phyloP scores from a whole-genome alignment of 2,329 filamentous ascomycete genomes.

The Apiospora arundinis region DNA sequence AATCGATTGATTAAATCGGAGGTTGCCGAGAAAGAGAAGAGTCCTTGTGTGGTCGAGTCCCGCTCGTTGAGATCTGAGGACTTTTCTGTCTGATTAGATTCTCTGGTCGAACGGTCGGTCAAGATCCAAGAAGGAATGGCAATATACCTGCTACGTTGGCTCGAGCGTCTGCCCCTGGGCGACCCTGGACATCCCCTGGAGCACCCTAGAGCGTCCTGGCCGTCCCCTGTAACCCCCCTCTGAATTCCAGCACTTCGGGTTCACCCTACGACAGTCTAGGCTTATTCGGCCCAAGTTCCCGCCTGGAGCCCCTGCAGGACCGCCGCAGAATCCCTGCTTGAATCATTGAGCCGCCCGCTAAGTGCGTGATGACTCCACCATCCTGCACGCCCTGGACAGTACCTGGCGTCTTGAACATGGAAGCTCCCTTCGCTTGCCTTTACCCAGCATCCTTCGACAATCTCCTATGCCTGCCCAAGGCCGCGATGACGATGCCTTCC shows the following conservation, averaged over 20 bases:
- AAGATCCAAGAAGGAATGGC: background rate
- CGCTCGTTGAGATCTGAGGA: background rate
- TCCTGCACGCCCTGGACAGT: background rate
- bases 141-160: background rate
- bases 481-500: conserved; percentile 2
- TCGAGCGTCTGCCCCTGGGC: background rate
- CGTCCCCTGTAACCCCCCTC: background rate
- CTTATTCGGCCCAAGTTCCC: background rate
- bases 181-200: background rate
- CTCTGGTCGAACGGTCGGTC: background rate
- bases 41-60: background rate
- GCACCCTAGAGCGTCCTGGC: too few species aligned
- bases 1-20: background rate
- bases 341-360: conserved; percentile 16
- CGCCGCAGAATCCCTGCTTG: background rate
- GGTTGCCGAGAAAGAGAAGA: background rate
- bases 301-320: background rate
- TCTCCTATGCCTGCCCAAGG: background rate
- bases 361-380: background rate
- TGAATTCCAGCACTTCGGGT: conserved; percentile 6
- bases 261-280: background rate
- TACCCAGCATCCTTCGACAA: background rate
- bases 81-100: background rate
- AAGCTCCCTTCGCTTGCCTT: conserved; percentile 9
- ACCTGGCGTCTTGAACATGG: background rate